Conservation (phyloP, 2,329 filamentous ascomycete species). For the Pseudogymnoascus sp. region DNA sequence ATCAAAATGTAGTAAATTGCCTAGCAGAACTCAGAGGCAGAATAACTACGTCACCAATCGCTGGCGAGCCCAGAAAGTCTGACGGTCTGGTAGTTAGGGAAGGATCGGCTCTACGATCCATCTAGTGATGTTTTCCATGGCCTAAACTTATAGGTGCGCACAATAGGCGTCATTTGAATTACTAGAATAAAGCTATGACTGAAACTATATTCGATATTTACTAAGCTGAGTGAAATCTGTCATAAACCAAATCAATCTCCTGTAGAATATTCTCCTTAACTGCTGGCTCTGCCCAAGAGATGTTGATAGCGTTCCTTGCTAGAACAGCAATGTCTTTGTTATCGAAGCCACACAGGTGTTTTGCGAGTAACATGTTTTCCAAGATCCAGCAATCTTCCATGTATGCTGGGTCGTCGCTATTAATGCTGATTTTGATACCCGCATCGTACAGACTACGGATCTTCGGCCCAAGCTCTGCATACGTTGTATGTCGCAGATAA, state of each 20-base stretch:
- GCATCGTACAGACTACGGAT: slow-evolving; percentile 33
- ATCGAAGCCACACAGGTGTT: slow-evolving; percentile 33
- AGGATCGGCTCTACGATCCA: no score
- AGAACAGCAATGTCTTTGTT: slow-evolving; percentile 36
- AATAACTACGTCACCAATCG: no score
- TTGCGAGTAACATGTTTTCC: slow-evolving; percentile 38
- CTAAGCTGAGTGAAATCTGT: neutral
- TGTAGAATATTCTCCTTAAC: slow-evolving; percentile 28
- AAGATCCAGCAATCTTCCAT: slow-evolving; percentile 43
- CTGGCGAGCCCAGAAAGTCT: no score
- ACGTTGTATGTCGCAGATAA: slow-evolving; percentile 44
- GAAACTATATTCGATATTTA: neutral
- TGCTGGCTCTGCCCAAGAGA: slow-evolving; percentile 37
- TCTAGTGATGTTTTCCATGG: no score
- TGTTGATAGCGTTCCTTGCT: slow-evolving; percentile 35
- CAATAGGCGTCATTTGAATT: neutral
- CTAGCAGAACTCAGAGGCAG: no score
- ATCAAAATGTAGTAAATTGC: no score
- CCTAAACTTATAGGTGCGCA: no score
- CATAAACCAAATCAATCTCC: slow-evolving; percentile 19
- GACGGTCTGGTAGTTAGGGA: no score
- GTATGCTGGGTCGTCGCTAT: slow-evolving; percentile 38
- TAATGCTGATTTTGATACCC: slow-evolving; percentile 35
- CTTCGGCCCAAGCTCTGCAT: slow-evolving; percentile 21
- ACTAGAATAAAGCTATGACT: neutral